These are phyloP conservation scores for Pyricularia sp. DNA, from an alignment of 2,329 filamentous ascomycete genomes.

Conservation along the genomic window DNA sequence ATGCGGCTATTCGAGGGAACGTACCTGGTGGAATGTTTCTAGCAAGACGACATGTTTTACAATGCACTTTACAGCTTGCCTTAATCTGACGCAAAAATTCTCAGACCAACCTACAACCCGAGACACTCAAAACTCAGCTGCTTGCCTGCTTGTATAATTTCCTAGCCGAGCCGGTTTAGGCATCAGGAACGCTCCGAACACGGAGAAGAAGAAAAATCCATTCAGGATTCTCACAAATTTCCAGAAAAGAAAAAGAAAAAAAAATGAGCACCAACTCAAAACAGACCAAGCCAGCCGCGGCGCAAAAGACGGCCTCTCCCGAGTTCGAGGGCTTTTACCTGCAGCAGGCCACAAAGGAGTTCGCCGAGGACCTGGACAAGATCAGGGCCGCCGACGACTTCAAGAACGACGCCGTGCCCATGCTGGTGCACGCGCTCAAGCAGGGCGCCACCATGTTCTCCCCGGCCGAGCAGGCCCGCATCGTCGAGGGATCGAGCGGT, in stretches of 20 bases:
- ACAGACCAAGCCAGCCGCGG: background rate
- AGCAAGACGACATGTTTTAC: no score
- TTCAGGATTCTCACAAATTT: background rate
- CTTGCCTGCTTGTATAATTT: background rate
- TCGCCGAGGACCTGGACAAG: constrained; percentile 66
- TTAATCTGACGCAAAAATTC: background rate
- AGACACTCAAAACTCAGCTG: background rate
- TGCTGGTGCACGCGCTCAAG: constrained; percentile 59
- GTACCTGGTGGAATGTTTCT: background rate
- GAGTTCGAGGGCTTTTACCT: constrained; percentile 60
- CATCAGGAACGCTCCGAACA: no score
- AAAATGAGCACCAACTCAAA: background rate
- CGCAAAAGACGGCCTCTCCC: constrained; percentile 12
- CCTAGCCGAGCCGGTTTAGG: background rate
- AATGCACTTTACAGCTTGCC: background rate
- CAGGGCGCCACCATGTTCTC: constrained; percentile 58
- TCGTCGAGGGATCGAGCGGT: constrained; percentile 11
- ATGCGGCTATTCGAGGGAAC: background rate
- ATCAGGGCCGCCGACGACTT: constrained; percentile 63
- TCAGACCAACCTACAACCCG: background rate
- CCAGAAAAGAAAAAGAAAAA: background rate
- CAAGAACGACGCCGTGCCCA: constrained; percentile 50
- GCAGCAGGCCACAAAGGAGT: constrained; percentile 57
- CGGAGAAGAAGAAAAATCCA: no score
- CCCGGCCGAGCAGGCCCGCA: constrained; percentile 29